Percentiles rank a stretch among this genome's conserved stretches.
Conservation (phyloP, 1,284 basidiomycete species). For the Clitocybe nebularis region DNA sequence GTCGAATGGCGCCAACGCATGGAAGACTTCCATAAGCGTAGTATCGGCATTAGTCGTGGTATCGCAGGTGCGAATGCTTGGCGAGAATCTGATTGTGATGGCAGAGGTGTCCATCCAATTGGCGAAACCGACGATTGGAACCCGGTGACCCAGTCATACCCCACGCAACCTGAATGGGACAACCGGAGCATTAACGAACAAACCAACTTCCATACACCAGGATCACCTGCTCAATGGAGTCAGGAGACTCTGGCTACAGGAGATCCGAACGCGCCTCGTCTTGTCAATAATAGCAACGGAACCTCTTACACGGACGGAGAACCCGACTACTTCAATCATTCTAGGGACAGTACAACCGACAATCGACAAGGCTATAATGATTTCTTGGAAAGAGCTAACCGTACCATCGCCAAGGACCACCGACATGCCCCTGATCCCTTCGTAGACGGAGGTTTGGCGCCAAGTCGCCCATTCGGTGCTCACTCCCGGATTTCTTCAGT, state of each 20-base stretch:
- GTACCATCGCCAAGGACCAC: slow-evolving; percentile 75
- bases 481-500: slow-evolving; percentile 79
- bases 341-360: slow-evolving; percentile 30
- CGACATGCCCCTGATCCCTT: slow-evolving; percentile 80
- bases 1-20: slow-evolving; percentile 93
- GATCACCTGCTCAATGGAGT: slow-evolving; percentile 55
- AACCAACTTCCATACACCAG: slow-evolving; percentile 28
- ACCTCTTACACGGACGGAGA: slow-evolving; percentile 51
- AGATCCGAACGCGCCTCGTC: slow-evolving; percentile 25
- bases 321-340: slow-evolving; percentile 52
- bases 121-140: slow-evolving; percentile 45
- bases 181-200: slow-evolving; percentile 33
- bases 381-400: slow-evolving; percentile 84
- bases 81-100: slow-evolving; percentile 69
- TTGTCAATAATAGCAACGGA: slow-evolving; percentile 20
- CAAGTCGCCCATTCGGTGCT: slow-evolving; percentile 71
- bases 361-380: slow-evolving; percentile 55
- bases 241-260: slow-evolving; percentile 50
- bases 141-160: slow-evolving; percentile 36
- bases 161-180: slow-evolving; percentile 46
- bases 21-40: slow-evolving; percentile 90
- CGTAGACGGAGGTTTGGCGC: slow-evolving; percentile 55
- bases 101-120: slow-evolving; percentile 37
- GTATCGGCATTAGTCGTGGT: slow-evolving; percentile 68
- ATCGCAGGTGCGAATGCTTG: slow-evolving; percentile 73